Evolutionary conservation across 2,329 filamentous ascomycete genomes (phyloP).

Genomic region (Aspergillus costaricaensis): DNA sequence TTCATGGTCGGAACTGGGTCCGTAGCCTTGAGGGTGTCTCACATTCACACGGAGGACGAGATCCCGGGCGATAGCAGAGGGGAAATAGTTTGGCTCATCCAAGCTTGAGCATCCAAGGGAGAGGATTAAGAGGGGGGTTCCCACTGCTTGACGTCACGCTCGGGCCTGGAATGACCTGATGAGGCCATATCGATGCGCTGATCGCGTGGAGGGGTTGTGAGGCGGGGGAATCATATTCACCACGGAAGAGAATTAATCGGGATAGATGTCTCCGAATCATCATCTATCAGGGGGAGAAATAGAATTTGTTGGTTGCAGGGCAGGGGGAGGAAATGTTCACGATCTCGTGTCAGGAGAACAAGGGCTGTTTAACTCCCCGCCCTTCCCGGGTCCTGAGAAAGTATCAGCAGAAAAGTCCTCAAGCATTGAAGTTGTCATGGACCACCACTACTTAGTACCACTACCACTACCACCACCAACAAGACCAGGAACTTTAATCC

Average conservation of each 20-base stretch:
- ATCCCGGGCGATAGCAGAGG: background rate
- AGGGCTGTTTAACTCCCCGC: background rate
- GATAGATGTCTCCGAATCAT: no score
- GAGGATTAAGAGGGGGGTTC: background rate
- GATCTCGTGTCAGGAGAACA: background rate
- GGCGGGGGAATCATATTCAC: background rate
- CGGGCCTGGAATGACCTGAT: constrained; percentile 5
- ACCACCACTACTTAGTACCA: background rate
- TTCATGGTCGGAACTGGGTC: background rate
- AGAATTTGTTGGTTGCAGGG: background rate
- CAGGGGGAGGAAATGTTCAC: background rate
- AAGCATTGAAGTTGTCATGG: background rate
- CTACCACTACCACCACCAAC: background rate
- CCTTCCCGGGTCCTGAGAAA: background rate
- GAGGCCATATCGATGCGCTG: background rate
- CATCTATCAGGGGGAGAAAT: no score
- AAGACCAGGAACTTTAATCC: constrained; percentile 3
- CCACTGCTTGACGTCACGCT: constrained; percentile 8
- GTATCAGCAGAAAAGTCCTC: background rate
- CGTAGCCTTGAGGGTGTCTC: background rate
- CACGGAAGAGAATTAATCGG: background rate
- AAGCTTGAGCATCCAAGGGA: background rate
- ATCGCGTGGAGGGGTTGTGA: background rate
- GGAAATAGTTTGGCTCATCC: background rate
- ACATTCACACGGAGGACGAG: background rate